Evolutionary conservation across 345 rosid species (phyloP).

Genomic region (Melaleuca quinquenervia): DNA sequence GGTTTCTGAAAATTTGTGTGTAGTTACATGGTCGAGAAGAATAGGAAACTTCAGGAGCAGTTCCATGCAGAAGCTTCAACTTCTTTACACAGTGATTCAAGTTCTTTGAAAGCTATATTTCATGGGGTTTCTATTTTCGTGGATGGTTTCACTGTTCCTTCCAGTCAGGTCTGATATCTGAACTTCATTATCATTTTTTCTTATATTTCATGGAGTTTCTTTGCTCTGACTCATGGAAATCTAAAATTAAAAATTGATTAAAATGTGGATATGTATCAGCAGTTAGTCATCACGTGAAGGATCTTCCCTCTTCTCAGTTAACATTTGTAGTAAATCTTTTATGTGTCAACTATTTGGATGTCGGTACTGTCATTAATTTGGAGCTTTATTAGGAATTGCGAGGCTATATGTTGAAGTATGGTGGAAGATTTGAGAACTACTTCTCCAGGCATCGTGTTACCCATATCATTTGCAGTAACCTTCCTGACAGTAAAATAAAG

Average conservation of each 20-base stretch:
- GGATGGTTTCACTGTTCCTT: slow-evolving; percentile 87
- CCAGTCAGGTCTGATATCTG: slow-evolving; percentile 54
- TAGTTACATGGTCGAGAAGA: slow-evolving; percentile 86
- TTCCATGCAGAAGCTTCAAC: slow-evolving; percentile 49
- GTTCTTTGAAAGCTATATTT: slow-evolving; percentile 45
- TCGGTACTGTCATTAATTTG: background rate
- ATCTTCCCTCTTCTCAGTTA: background rate
- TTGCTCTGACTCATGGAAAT: background rate
- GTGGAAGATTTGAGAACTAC: slow-evolving; percentile 79
- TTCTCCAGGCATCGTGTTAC: slow-evolving; percentile 75
- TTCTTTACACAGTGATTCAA: slow-evolving; percentile 23
- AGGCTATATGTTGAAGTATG: slow-evolving; percentile 59
- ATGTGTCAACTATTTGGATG: background rate
- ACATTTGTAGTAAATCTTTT: background rate
- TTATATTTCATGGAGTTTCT: background rate
- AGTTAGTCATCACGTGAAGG: background rate
- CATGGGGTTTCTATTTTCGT: slow-evolving; percentile 86
- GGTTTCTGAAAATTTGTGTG: slow-evolving; percentile 2
- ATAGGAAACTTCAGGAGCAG: slow-evolving; percentile 69
- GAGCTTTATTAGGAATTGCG: slow-evolving; percentile 51
- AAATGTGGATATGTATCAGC: background rate
- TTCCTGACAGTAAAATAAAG: slow-evolving; percentile 76
- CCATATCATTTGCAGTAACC: slow-evolving; percentile 88
- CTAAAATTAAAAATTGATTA: background rate
- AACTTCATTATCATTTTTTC: background rate